phyloP scores from a whole-genome alignment of 176 grass and related monocot species.

The Leersia perrieri region DNA sequence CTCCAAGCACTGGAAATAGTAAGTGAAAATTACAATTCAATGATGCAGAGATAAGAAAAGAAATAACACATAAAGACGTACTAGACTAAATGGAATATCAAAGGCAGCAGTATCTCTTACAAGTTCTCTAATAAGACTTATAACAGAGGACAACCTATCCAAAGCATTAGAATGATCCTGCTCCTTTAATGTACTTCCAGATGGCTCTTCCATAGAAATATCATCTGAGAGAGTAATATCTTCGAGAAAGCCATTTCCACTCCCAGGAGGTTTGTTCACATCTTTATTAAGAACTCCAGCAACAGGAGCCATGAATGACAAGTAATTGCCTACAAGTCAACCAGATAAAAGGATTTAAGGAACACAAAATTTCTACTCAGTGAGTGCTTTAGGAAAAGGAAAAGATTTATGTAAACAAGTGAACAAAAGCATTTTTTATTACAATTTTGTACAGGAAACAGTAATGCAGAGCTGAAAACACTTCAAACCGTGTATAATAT shows the following conservation, averaged over 20 bases:
- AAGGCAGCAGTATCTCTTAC: constrained; percentile 42
- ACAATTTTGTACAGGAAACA: constrained; percentile 5
- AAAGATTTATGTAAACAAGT: background rate
- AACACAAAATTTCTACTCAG: constrained; percentile 18
- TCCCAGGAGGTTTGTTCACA: constrained; percentile 35
- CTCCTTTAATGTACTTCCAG: constrained; percentile 48
- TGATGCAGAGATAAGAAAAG: background rate
- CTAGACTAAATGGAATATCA: constrained; percentile 37
- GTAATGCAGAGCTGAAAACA: constrained; percentile 16
- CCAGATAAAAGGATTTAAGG: constrained; percentile 19
- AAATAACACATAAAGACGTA: background rate
- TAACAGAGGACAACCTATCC: constrained; percentile 51
- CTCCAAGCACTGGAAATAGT: constrained; percentile 54
- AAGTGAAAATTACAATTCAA: constrained; percentile 28
- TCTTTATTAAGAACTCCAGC: constrained; percentile 46
- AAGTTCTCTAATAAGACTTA: constrained; percentile 58
- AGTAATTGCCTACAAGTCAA: constrained; percentile 60
- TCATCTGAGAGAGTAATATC: constrained; percentile 42
- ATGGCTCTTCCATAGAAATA: constrained; percentile 39
- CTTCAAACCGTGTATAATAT: no score
- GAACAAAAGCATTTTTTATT: constrained; percentile 3
- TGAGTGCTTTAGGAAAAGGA: background rate
- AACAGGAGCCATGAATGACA: constrained; percentile 57
- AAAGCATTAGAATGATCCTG: constrained; percentile 38
- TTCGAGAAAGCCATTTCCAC: constrained; percentile 84